Conservation (phyloP, 2,329 filamentous ascomycete genomes). For the Ophiostoma montium region DNA sequence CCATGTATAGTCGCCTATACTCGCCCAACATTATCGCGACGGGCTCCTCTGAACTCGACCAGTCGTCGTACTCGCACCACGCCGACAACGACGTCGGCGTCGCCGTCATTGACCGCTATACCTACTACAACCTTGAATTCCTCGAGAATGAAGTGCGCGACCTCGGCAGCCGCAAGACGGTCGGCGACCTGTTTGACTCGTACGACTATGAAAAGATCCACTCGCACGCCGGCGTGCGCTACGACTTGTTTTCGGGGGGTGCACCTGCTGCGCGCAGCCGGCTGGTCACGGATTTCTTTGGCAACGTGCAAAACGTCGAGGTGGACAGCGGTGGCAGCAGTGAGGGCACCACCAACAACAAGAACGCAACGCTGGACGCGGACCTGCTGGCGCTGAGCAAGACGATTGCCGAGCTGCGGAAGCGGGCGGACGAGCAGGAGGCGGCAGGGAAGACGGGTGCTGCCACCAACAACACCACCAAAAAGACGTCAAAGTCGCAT, state of each 20-base stretch:
- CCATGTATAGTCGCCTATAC: constrained; percentile 97
- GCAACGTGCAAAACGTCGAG: constrained; percentile 95
- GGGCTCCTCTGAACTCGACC: constrained; percentile 87
- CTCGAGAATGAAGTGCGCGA: constrained; percentile 82
- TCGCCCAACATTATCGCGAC: constrained; percentile 97
- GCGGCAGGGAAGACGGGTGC: background rate
- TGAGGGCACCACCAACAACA: too few relatives aligned
- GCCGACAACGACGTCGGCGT: constrained; percentile 97
- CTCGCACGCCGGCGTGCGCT: constrained; percentile 78
- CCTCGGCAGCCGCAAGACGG: constrained; percentile 71
- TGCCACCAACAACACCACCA: background rate
- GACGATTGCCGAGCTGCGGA: constrained; percentile 42
- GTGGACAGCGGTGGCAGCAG: constrained; percentile 50
- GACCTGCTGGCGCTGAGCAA: constrained; percentile 65
- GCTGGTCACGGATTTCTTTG: constrained; percentile 91
- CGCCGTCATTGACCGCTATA: constrained; percentile 95
- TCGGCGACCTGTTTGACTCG: constrained; percentile 90
- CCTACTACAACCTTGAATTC: constrained; percentile 96
- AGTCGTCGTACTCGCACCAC: constrained; percentile 94
- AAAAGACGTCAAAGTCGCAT: constrained; percentile 5
- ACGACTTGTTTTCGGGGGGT: constrained; percentile 86
- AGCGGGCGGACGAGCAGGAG: constrained; percentile 30
- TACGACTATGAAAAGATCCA: constrained; percentile 94
- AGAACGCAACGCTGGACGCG: constrained; percentile 47
- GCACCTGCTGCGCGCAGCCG: constrained; percentile 63